Evolutionary conservation across 805 yeast species (phyloP), one percentile per base, ranked within the genome.

Genomic region (Scheffersomyces lignosus): DNA sequence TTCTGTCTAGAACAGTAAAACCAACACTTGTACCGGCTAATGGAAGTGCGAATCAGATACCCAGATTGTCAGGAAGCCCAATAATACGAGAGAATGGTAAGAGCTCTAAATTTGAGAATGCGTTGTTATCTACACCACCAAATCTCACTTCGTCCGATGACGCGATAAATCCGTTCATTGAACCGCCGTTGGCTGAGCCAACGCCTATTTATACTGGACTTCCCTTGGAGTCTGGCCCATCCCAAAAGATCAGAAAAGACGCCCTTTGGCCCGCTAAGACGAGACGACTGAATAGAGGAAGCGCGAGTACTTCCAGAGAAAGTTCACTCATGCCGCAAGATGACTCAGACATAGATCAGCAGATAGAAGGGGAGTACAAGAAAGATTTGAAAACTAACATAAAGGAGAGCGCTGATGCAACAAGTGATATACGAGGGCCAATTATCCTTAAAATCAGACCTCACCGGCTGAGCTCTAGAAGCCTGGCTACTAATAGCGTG

Each of bases 191-290:
- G 23, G 73, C 78, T 1, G 73, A 69, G 25, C 79, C 83, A 0
- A 56, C 64, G 8, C 80, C 86, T 28, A 71, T 75, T 8, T 78
- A 78, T 26, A 82, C 91, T 0, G 96, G 96, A 2, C 68, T 79
- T 27, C 83, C 93, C 3, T 60, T 88, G 36, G 87, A 79, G 45
- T 70, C 77, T n/a, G 70, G 72, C 4, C 96, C 96, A 6, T 75
- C 78, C 13, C 59, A 68, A 3, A 81, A 77, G 49, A 63, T 77
- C 25, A 77, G 73, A 50, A 77, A 73, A 44, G 84, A 78, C 31
- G 66, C 79, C 13, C 56, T 73, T 32, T 73, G 83, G 78, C 72
- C 78, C 18, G 48, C 56, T 38, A 66, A 64, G 35, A 23, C 48
- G 43, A 50, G 17, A 47, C 48, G 23, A 13, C 25, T 6, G 15